phyloP scores from a whole-genome alignment of 1,284 basidiomycete genomes.

The Rhodotorula glutinis region DNA sequence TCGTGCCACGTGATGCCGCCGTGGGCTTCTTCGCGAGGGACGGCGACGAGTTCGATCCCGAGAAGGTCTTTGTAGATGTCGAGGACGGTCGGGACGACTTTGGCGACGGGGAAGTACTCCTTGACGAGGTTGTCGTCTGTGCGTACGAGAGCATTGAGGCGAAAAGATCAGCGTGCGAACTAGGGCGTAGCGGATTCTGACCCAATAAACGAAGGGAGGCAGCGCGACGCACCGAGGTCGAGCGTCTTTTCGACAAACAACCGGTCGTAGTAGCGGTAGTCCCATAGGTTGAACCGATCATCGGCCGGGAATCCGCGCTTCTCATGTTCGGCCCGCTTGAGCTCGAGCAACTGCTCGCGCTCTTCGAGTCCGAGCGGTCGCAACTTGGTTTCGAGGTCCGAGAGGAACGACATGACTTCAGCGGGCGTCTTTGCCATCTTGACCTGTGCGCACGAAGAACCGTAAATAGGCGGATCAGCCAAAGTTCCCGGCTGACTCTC shows the following conservation, averaged over 20 bases:
- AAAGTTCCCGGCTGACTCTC: too few species aligned
- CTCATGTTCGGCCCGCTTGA: constrained; percentile 69
- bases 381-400: constrained; percentile 69
- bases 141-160: too few species aligned
- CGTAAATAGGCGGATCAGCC: too few species aligned
- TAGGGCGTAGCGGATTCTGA: too few species aligned
- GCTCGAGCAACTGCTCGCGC: constrained; percentile 60
- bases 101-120: constrained; percentile 77
- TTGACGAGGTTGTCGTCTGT: constrained; percentile 53
- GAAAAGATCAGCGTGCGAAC: too few species aligned
- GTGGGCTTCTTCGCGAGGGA: constrained; percentile 44
- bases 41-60: constrained; percentile 65
- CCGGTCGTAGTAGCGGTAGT: constrained; percentile 48
- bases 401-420: constrained; percentile 62
- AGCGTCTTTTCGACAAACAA: neutral
- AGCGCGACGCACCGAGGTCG: constrained; percentile 10
- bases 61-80: constrained; percentile 75
- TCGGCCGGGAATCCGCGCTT: constrained; percentile 56
- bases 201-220: too few species aligned
- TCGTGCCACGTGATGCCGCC: constrained; percentile 40
- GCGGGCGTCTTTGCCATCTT: constrained; percentile 76
- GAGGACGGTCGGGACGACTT: constrained; percentile 73
- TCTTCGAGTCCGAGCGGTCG: constrained; percentile 67
- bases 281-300: constrained; percentile 24
- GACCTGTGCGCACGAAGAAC: constrained; percentile 41